These are phyloP conservation scores for Trichoderma guizhouense DNA, from an alignment of 2,329 filamentous ascomycete genomes.

Conservation along the genomic window DNA sequence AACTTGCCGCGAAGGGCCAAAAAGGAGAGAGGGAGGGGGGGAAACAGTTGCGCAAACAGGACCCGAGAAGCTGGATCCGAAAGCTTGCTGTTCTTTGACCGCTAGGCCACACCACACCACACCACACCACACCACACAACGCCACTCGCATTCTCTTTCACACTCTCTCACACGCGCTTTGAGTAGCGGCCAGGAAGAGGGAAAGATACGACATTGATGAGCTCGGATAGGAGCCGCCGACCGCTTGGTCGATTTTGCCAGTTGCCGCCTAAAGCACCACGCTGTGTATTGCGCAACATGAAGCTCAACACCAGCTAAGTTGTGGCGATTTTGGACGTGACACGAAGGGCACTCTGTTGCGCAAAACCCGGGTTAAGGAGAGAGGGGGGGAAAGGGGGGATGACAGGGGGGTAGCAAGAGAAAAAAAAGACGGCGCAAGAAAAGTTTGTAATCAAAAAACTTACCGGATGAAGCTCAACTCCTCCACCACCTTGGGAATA, in stretches of 20 bases:
- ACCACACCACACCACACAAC: background rate
- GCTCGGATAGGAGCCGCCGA: background rate
- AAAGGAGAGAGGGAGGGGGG: background rate
- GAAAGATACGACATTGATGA: background rate
- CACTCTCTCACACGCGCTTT: background rate
- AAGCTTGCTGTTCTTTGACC: background rate
- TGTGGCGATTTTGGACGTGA: background rate
- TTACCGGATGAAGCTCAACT: slow-evolving; percentile 71
- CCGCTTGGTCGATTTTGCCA: background rate
- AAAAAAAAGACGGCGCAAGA: background rate
- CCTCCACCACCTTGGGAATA: slow-evolving; percentile 59
- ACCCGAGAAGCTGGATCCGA: slow-evolving; percentile 17
- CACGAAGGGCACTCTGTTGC: background rate
- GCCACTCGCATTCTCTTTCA: background rate
- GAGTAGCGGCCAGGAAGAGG: background rate
- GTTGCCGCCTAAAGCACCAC: background rate
- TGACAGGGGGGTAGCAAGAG: background rate
- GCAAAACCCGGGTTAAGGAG: background rate
- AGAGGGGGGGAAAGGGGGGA: background rate
- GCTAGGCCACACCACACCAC: background rate
- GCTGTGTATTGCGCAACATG: background rate
- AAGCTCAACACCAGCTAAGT: background rate
- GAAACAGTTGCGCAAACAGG: background rate
- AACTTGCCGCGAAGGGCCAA: background rate
- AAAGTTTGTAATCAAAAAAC: slow-evolving; percentile 27